A percentile compares a stretch with the other conserved stretches of the same genome.
Conservation (phyloP, 2,329 filamentous ascomycete species). For the Talaromyces sp. region DNA sequence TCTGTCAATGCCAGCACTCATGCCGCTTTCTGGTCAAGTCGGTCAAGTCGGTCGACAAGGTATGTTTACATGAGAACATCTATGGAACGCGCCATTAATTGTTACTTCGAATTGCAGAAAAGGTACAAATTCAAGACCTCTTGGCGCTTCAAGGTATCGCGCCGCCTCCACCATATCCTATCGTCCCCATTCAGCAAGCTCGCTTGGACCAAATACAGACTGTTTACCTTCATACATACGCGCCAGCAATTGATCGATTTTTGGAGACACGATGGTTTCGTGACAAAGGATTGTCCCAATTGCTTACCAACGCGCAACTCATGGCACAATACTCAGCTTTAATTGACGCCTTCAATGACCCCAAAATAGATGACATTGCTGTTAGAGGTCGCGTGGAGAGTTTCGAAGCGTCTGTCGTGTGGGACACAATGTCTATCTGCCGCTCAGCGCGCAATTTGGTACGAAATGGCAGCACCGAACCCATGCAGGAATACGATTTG, state of each 20-base stretch:
- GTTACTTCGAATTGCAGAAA: conserved; percentile 41
- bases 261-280: conserved; percentile 83
- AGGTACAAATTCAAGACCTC: conserved; percentile 70
- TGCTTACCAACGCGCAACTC: conserved; percentile 56
- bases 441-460: conserved; percentile 39
- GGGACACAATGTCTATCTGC: conserved; percentile 56
- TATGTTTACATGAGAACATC: conserved; percentile 35
- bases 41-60: conserved; percentile 19
- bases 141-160: conserved; percentile 61
- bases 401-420: conserved; percentile 58
- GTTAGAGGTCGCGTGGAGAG: conserved; percentile 44
- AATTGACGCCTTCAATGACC: conserved; percentile 48
- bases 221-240: conserved; percentile 73
- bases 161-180: conserved; percentile 53
- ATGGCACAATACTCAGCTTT: conserved; percentile 65
- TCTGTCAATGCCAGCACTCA: conserved; percentile 29
- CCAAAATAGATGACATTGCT: conserved; percentile 36
- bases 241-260: conserved; percentile 67
- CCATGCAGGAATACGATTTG: conserved; percentile 53
- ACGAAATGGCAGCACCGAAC: conserved; percentile 31
- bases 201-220: conserved; percentile 64
- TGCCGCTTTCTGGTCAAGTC: conserved; percentile 18
- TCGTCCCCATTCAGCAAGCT: conserved; percentile 42
- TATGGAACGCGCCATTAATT: conserved; percentile 25
- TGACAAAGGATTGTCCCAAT: conserved; percentile 49